A percentile compares a stretch with the other conserved stretches of the same genome.
Evolutionary conservation across 2,329 filamentous ascomycete species (phyloP).

Genomic region (Aureobasidium sp.): DNA sequence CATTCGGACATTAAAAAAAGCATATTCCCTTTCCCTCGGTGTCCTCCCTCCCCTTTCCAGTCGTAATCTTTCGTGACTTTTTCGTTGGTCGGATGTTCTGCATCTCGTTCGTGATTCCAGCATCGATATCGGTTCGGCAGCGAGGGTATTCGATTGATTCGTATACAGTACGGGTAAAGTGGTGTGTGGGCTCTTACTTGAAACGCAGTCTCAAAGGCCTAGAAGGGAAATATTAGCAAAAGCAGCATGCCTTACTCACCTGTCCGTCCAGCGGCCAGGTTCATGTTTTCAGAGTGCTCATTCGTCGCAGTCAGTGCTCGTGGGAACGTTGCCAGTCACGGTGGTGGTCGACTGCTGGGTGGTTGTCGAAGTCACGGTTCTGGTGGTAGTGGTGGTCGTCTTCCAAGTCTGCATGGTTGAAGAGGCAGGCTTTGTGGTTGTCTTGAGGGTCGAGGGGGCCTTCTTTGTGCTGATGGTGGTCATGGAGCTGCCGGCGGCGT

Average conservation of each 20-base stretch:
- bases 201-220: slow-evolving; percentile 7
- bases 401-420: neutral
- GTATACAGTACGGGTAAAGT: neutral
- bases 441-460: neutral
- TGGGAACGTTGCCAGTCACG: neutral
- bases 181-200: slow-evolving; percentile 8
- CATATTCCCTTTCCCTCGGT: neutral
- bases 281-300: neutral
- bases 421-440: neutral
- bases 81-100: neutral
- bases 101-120: neutral
- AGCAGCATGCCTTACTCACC: neutral
- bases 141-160: neutral
- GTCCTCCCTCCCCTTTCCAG: neutral
- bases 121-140: neutral
- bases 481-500: neutral
- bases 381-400: neutral
- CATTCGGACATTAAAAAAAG: neutral
- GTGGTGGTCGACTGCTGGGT: neutral
- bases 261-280: slow-evolving; percentile 4
- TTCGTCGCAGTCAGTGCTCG: neutral
- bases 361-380: neutral
- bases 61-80: neutral
- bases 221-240: neutral
- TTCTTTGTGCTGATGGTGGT: slow-evolving; percentile 1